Evolutionary conservation across 306 rosid species (phyloP), one percentile per base, ranked within the genome.

Genomic region (Fagus sylvatica): DNA sequence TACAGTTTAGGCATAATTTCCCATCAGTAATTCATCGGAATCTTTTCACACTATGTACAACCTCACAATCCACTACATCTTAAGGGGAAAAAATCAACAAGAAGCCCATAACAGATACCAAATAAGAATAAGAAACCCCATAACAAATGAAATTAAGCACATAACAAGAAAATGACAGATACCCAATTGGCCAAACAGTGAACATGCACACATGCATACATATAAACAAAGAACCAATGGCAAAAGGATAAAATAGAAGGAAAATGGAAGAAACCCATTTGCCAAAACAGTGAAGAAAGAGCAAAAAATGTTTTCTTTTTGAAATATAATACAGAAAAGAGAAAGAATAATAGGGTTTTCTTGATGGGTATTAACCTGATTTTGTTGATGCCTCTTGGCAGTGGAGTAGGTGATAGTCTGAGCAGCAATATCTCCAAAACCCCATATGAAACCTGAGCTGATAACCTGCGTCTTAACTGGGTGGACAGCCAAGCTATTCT

Each of bases 401-500:
- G 86, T 75, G 75, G 68, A 83, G 40, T 83, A 62, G 34, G 87
- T 85, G 73, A 88, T 77, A 10, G 76, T 81, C 79, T 85, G 91
- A 59, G 91, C 91, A 80, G 88, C 89, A 62, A 88, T 79, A 72
- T 88, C 91, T 74, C 91, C 89, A 74, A 73, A 54, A 9, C 91
- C 91, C 91, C 91, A 88, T 60, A 88, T 88, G 69, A 88, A 16
- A 73, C 86, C 88, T 37, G 91, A 85, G 82, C 91, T 88, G 32
- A 88, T 83, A 43, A 85, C 85, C 89, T 85, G 91, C 0, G 91
- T 88, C 85, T 85, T 88, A 53, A 88, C 81, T 65, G 91, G 91
- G 71, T 88, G 87, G 71, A 81, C 84, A 68, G 87, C 81, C 78
- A 88, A 83, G 78, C 84, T 85, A 66, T 78, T 80, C 53, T 85